These are phyloP conservation scores for Malassezia japonica DNA, from an alignment of 1,284 basidiomycete species.

Conservation along the genomic window DNA sequence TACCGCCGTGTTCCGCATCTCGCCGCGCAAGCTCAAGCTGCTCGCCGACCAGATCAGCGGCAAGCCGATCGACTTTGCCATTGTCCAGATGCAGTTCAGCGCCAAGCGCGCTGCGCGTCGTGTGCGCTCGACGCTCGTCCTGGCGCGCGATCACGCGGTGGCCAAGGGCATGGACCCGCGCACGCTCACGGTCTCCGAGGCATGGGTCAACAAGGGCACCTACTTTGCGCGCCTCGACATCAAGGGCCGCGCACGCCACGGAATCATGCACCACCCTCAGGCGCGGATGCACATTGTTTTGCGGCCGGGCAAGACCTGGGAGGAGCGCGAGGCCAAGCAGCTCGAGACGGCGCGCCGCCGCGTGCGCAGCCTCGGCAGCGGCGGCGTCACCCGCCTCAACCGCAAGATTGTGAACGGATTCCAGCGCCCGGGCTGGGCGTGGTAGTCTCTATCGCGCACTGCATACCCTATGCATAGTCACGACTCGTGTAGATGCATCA, in stretches of 20 bases:
- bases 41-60: conserved; percentile 70
- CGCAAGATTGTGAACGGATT: conserved; percentile 33
- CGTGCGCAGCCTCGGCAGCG: conserved; percentile 66
- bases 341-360: conserved; percentile 62
- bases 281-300: conserved; percentile 70
- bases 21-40: conserved; percentile 80
- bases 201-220: conserved; percentile 83
- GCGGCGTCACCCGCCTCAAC: conserved; percentile 32
- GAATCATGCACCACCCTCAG: conserved; percentile 67
- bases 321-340: conserved; percentile 60
- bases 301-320: conserved; percentile 70
- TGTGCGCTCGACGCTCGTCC: conserved; percentile 75
- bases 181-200: conserved; percentile 75
- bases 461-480: conserved; percentile 6
- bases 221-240: conserved; percentile 66
- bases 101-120: conserved; percentile 77
- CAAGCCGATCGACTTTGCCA: conserved; percentile 63
- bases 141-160: conserved; percentile 77
- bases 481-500: neutral
- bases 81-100: conserved; percentile 90
- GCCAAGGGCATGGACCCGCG: conserved; percentile 66
- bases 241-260: conserved; percentile 71
- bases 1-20: conserved; percentile 83
- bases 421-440: conserved; percentile 42
- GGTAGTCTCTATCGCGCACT: conserved; percentile 18